Evolutionary conservation across 345 rosid species (phyloP).

Genomic region (Syzygium aqueum): DNA sequence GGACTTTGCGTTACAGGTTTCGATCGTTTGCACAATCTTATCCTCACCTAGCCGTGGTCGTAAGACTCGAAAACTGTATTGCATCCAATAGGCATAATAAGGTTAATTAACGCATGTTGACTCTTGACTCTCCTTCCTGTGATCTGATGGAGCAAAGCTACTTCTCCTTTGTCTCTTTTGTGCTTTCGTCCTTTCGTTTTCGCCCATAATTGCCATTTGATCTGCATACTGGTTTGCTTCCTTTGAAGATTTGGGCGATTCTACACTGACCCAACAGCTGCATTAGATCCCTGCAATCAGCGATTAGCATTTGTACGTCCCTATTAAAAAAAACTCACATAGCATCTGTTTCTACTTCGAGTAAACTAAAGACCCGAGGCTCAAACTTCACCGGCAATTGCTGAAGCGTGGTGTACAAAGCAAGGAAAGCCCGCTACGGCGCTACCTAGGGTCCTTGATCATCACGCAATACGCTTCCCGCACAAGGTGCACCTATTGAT

Average conservation of each 20-base stretch:
- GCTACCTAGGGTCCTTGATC: neutral
- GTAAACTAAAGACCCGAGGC: neutral
- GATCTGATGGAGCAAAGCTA: neutral
- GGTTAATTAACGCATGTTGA: neutral
- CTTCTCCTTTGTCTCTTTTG: neutral
- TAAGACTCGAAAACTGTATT: too few relatives aligned
- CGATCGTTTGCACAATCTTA: neutral
- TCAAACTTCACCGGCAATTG: too few relatives aligned
- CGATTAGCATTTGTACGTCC: neutral
- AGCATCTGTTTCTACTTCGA: neutral
- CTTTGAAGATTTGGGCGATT: neutral
- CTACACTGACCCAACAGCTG: neutral
- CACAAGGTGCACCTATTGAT: neutral
- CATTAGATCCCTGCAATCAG: neutral
- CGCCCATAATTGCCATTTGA: neutral
- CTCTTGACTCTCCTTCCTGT: neutral
- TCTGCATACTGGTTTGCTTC: neutral
- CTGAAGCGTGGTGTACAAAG: too few relatives aligned
- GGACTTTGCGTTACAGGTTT: neutral
- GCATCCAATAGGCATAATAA: neutral
- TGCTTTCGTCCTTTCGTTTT: neutral
- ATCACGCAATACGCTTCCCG: neutral
- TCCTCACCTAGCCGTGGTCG: neutral
- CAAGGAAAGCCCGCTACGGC: too few relatives aligned
- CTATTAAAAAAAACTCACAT: too few relatives aligned